phyloP scores from a whole-genome alignment of 441 rosid species.

The Francoa sonchifolia region DNA sequence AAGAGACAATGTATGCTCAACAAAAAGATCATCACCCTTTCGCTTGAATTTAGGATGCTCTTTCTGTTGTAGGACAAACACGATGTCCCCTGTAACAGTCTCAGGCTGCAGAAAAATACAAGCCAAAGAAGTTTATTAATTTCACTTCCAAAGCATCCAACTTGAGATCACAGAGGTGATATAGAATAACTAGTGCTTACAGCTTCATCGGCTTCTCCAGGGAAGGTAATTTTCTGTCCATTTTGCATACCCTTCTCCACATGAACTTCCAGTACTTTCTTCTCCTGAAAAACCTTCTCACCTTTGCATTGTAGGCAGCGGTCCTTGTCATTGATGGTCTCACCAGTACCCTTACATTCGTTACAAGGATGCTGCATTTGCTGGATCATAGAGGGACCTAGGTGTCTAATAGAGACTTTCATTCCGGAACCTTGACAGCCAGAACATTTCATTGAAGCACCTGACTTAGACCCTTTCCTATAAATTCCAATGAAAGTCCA shows the following conservation, averaged over 20 bases:
- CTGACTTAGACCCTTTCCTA: constrained; percentile 94
- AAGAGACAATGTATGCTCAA: constrained; percentile 65
- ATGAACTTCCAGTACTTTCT: constrained; percentile 76
- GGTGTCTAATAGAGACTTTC: constrained; percentile 84
- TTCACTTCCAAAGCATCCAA: no score
- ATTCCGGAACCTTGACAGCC: constrained; percentile 91
- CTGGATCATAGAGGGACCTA: constrained; percentile 90
- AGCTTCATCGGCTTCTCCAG: constrained; percentile 94
- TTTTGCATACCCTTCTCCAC: constrained; percentile 98
- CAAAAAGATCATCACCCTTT: constrained; percentile 77
- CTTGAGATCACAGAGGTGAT: not conserved
- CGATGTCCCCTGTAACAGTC: constrained; percentile 80
- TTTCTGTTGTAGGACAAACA: constrained; percentile 77
- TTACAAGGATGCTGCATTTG: constrained; percentile 97
- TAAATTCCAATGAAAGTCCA: constrained; percentile 4
- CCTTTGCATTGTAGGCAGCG: constrained; percentile 92
- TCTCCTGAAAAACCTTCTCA: constrained; percentile 78
- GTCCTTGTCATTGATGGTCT: constrained; percentile 74
- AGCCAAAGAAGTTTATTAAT: not conserved
- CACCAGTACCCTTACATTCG: constrained; percentile 89
- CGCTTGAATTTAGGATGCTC: constrained; percentile 83
- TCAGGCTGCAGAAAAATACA: constrained; percentile 53
- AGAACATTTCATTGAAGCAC: constrained; percentile 69
- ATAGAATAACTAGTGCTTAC: constrained; percentile 24
- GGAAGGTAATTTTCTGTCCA: constrained; percentile 75